Evolutionary conservation across 2,329 filamentous ascomycete genomes (phyloP).

Genomic region (Aspergillus sp.): DNA sequence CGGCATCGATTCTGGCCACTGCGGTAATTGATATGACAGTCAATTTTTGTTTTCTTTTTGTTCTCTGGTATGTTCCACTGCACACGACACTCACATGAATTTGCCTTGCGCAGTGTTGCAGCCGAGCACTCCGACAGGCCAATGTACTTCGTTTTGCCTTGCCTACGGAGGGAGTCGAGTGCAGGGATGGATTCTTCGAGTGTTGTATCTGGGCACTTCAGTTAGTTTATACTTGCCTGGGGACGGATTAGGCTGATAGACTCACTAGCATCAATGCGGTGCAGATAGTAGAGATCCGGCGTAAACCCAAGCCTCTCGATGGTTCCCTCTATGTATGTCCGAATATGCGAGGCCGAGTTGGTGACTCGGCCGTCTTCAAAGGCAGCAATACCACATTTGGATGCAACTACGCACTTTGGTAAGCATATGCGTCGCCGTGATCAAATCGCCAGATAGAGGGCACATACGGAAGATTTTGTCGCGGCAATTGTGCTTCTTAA

Average conservation of each 20-base stretch:
- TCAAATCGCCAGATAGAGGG: not conserved
- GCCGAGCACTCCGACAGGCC: conserved; percentile 51
- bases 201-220: conserved; percentile 35
- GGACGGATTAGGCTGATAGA: too few species aligned
- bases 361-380: conserved; percentile 40
- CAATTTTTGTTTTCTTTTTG: too few species aligned
- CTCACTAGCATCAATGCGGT: conserved; percentile 46
- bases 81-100: conserved; percentile 40
- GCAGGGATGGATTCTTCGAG: conserved; percentile 50
- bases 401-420: conserved; percentile 41
- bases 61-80: too few species aligned
- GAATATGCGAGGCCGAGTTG: conserved; percentile 49
- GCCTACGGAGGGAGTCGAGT: conserved; percentile 47
- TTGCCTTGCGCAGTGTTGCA: conserved; percentile 45
- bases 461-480: conserved; percentile 38
- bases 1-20: conserved; percentile 51
- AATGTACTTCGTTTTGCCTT: conserved; percentile 52
- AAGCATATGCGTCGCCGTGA: too few species aligned
- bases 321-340: conserved; percentile 50
- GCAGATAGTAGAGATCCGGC: conserved; percentile 48
- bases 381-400: conserved; percentile 49
- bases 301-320: conserved; percentile 50
- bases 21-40: not conserved
- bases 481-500: conserved; percentile 51
- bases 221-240: conserved; percentile 11